Base-by-base conservation (phyloP, 2,329 filamentous ascomycete species). In the Fusarium siculi region DNA sequence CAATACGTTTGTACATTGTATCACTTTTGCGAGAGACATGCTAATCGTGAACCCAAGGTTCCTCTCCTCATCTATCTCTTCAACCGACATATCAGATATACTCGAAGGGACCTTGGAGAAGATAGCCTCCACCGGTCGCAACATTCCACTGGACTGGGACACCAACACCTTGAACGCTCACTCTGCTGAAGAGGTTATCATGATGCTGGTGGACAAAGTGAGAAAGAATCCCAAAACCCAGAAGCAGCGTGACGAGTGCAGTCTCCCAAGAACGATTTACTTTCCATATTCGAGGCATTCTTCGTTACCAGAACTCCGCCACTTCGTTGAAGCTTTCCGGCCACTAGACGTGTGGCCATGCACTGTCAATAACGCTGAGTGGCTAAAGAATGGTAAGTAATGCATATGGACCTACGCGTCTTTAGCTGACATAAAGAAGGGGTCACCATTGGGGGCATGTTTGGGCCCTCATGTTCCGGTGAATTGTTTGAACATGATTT, bases 281-380 rank as follows among this genome's bases (percentile, higher is more conserved):
- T 98, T 97, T 74, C 93, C 95, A 0, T 98, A 95, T 78, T 96
- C 96, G 1, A 89, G 96, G 2, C 96, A 98, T 80, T 97, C 96
- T 0, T 97, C 94, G 0, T 96, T 96, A 68, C 84, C 86, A 0
- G 96, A 98, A 79, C 87, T 97, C 6, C 92, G 93, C 71, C 82
- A 90, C 59, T 83, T 98, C 2, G 85, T 97, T 2, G 79, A 85
- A 7, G 85, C 86, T 0, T 93, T 98, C 75, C 88, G 84, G 34
- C 95, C 95, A 0, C 89, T 83, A 50, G 94, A 98, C 75, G 85
- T 98, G 5, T 93, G 92, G 84, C 94, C 95, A 0, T 97, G 95
- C 78, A 97, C 94, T 0, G 89, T 92, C 4, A 87, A 94, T 68
- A 81, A 87, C 21, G 76, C 81, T 0, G 83, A 83, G 2, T 98